Percentiles rank a stretch among this genome's conserved stretches.
phyloP scores from a whole-genome alignment of 495 filamentous ascomycete species.

The Astrocystis sublimbata region DNA sequence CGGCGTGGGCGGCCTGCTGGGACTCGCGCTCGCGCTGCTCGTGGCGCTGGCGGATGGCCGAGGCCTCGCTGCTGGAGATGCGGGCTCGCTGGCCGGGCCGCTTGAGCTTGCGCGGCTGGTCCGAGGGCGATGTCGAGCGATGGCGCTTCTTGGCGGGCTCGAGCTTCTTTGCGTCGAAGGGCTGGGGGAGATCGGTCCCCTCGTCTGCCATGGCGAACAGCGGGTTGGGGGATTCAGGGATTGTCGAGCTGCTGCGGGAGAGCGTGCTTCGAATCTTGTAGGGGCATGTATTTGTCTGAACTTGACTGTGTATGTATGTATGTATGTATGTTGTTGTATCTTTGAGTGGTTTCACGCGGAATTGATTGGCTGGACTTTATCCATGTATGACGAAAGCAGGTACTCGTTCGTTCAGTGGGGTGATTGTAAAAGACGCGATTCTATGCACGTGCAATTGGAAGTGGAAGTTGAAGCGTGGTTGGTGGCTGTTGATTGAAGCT shows the following conservation, averaged over 20 bases:
- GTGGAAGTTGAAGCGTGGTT: too few species aligned
- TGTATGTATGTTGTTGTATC: too few species aligned
- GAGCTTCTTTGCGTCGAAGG: conserved; percentile 57
- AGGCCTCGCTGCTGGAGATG: conserved; percentile 67
- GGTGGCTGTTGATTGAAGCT: too few species aligned
- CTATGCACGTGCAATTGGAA: too few species aligned
- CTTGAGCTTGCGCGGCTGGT: conserved; percentile 71
- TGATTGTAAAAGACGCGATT: too few species aligned
- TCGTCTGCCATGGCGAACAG: conserved; percentile 29
- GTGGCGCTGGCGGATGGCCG: conserved; percentile 66
- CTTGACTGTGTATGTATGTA: background rate
- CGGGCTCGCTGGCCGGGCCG: conserved; percentile 82
- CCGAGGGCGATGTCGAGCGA: conserved; percentile 43
- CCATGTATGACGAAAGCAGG: too few species aligned
- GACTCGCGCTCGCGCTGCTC: conserved; percentile 64
- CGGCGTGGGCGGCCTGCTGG: conserved; percentile 44
- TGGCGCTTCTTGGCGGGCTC: conserved; percentile 54
- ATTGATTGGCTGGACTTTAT: too few species aligned
- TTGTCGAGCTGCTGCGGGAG: background rate
- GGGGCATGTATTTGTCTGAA: background rate
- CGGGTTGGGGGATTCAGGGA: background rate
- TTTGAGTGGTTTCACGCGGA: too few species aligned
- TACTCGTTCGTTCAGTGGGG: too few species aligned
- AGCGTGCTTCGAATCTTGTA: background rate
- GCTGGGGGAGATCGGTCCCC: conserved; percentile 42